phyloP scores from a whole-genome alignment of 176 grass and related monocot species.

The Eleusine indica region DNA sequence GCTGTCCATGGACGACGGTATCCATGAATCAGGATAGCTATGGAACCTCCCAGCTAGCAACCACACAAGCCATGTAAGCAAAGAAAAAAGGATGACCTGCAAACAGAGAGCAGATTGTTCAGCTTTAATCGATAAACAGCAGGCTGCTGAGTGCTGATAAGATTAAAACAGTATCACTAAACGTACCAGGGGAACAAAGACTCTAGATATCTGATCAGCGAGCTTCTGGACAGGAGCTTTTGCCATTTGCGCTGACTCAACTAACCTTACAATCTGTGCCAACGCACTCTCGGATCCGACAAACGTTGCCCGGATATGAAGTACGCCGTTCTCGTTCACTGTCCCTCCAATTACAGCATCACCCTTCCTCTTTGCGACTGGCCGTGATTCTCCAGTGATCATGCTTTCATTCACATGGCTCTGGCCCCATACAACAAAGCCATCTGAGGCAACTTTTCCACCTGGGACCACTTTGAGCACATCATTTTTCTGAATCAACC shows the following conservation, averaged over 20 bases:
- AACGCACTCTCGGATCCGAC: slow-evolving; percentile 91
- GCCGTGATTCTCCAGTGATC: slow-evolving; percentile 87
- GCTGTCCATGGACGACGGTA: slow-evolving; percentile 90
- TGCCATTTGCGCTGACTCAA: slow-evolving; percentile 94
- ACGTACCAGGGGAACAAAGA: slow-evolving; percentile 90
- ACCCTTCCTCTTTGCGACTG: slow-evolving; percentile 88
- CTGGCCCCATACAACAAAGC: slow-evolving; percentile 92
- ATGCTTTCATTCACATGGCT: slow-evolving; percentile 99
- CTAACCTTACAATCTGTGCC: slow-evolving; percentile 85
- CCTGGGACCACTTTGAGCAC: slow-evolving; percentile 89
- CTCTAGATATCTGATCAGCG: slow-evolving; percentile 87
- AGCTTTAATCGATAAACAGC: slow-evolving; percentile 15
- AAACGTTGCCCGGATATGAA: slow-evolving; percentile 85
- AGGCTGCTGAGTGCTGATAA: background rate
- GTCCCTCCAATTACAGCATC: slow-evolving; percentile 89
- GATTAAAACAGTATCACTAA: slow-evolving; percentile 25
- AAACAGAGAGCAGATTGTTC: slow-evolving; percentile 35
- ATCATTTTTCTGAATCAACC: slow-evolving; percentile 97
- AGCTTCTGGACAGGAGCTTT: slow-evolving; percentile 97
- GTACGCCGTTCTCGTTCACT: slow-evolving; percentile 92
- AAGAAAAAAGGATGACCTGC: slow-evolving; percentile 77
- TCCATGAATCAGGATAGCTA: slow-evolving; percentile 77
- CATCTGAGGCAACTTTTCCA: slow-evolving; percentile 90
- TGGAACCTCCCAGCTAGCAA: slow-evolving; percentile 78
- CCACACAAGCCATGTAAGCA: slow-evolving; percentile 84